phyloP scores from a whole-genome alignment of 202 grass and related monocot genomes.

The Elaeis oleifera region DNA sequence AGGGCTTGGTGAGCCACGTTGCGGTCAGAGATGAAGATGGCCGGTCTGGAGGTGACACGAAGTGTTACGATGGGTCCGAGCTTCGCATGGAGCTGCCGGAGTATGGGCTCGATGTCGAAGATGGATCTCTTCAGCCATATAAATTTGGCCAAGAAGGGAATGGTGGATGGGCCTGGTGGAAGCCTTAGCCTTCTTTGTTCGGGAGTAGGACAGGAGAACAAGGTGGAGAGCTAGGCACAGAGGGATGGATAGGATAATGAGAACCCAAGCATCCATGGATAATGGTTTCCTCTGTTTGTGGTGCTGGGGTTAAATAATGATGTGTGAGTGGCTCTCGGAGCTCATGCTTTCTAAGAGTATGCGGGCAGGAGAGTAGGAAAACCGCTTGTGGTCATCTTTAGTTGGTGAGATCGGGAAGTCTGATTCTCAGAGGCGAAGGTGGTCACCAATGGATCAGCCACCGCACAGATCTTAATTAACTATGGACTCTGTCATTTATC shows the following conservation, averaged over 20 bases:
- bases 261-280: neutral
- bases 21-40: constrained; percentile 37
- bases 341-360: no score
- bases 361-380: no score
- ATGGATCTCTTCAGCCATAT: constrained; percentile 19
- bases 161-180: constrained; percentile 21
- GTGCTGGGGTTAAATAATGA: no score
- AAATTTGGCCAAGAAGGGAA: constrained; percentile 31
- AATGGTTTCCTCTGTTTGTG: no score
- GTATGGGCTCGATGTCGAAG: constrained; percentile 22
- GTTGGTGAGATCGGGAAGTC: no score
- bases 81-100: constrained; percentile 23
- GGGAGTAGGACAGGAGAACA: neutral
- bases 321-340: no score
- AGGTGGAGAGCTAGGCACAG: neutral
- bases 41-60: constrained; percentile 9
- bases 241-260: neutral
- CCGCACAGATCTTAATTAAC: no score
- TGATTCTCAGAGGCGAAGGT: no score
- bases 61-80: constrained; percentile 34
- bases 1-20: constrained; percentile 21
- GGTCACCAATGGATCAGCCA: no score
- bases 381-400: no score
- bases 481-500: no score
- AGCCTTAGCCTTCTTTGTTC: neutral